Conservation (phyloP, 257 asterid genomes). For the Nicotiana attenuata region DNA sequence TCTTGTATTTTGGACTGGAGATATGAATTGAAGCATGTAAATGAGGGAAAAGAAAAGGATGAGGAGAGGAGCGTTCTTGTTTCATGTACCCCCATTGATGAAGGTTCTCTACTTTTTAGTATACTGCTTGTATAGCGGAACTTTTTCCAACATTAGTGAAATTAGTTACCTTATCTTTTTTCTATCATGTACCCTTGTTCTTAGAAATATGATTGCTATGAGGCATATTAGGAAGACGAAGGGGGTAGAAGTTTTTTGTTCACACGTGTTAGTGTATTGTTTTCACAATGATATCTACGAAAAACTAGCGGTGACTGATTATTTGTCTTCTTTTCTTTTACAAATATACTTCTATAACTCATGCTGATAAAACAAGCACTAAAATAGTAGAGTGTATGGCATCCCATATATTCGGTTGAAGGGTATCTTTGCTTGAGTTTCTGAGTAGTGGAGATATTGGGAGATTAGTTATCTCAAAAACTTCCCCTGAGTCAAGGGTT, state of each 20-base stretch:
- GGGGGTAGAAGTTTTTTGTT: not conserved
- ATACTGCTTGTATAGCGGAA: not conserved
- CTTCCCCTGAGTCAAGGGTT: too few relatives aligned
- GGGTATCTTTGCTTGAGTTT: not conserved
- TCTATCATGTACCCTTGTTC: not conserved
- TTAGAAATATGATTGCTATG: not conserved
- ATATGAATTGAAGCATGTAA: not conserved
- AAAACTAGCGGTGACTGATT: not conserved
- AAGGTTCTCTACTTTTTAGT: not conserved
- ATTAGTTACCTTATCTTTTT: not conserved
- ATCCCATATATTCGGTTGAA: not conserved
- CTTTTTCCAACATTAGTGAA: not conserved
- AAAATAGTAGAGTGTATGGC: not conserved
- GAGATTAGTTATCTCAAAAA: not conserved
- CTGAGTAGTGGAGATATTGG: not conserved
- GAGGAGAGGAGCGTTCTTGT: not conserved
- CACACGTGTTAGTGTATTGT: not conserved
- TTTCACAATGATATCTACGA: not conserved
- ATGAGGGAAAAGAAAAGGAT: not conserved
- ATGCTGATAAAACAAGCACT: not conserved
- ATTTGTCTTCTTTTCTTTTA: not conserved
- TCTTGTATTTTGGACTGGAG: not conserved
- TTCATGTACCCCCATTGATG: not conserved
- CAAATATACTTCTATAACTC: not conserved
- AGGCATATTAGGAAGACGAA: not conserved